Percentiles rank a stretch among this genome's conserved stretches.
These are phyloP conservation scores for Chlorella sp. DNA, from an alignment of 139 green algal species.

Conservation along the genomic window DNA sequence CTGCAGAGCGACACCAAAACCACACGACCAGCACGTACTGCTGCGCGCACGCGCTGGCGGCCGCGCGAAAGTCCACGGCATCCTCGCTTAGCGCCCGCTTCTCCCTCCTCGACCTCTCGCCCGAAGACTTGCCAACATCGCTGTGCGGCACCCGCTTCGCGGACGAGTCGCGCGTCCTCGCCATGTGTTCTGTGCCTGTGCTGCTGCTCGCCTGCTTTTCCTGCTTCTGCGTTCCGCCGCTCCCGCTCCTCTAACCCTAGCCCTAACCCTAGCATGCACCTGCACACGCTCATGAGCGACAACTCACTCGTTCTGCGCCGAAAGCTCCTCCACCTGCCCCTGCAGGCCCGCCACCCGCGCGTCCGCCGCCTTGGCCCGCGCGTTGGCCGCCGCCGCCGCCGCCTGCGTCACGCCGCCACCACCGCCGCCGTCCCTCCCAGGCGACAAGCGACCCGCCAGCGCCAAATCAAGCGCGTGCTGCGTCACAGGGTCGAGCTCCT, in stretches of 20 bases:
- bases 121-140: background rate
- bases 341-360: background rate
- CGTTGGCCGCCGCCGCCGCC: too few relatives aligned
- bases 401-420: background rate
- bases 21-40: background rate
- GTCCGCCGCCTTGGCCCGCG: too few relatives aligned
- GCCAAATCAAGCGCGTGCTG: background rate
- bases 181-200: background rate
- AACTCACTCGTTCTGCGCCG: conserved; percentile 39
- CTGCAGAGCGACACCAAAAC: background rate
- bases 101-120: background rate
- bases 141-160: background rate
- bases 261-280: background rate
- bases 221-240: background rate
- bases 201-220: background rate
- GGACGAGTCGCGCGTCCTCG: background rate
- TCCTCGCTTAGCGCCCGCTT: too few relatives aligned
- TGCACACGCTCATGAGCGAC: background rate
- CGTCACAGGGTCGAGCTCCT: background rate
- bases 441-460: background rate
- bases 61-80: too few relatives aligned
- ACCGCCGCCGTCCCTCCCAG: background rate
- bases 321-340: conserved; percentile 30
- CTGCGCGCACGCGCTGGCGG: background rate
- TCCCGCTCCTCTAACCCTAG: background rate